These are phyloP conservation scores for Beta lomatogona DNA, from an alignment of 179 eudicot species.

Conservation along the genomic window DNA sequence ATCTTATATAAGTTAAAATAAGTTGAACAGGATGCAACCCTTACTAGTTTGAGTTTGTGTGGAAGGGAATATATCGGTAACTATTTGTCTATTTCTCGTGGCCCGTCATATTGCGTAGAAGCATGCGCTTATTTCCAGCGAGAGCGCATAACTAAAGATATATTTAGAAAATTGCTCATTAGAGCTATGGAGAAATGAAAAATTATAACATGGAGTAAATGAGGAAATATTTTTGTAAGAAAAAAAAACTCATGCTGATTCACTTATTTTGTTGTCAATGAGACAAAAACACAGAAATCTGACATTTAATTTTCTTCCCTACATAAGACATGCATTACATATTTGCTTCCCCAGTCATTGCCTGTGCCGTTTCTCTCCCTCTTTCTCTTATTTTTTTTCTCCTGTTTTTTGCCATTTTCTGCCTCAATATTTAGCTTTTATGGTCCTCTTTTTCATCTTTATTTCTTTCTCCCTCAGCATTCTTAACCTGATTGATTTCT, in stretches of 20 bases:
- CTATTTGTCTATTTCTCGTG: no score
- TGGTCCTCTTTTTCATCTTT: not conserved
- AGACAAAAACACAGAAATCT: not conserved
- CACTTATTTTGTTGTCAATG: not conserved
- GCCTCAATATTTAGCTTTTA: not conserved
- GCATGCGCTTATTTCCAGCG: no score
- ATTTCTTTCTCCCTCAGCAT: no score
- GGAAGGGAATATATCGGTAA: no score
- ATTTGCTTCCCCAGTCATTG: constrained; percentile 29
- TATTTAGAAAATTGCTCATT: no score
- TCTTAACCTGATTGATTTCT: constrained; percentile 14
- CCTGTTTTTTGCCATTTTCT: not conserved
- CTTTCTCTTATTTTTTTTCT: not conserved
- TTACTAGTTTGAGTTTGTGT: no score
- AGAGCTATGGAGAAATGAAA: no score
- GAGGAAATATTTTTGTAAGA: not conserved
- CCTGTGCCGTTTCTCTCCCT: constrained; percentile 9
- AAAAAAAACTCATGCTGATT: not conserved
- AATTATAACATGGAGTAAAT: no score
- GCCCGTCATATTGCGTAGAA: no score
- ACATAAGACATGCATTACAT: constrained; percentile 20
- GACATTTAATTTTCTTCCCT: not conserved
- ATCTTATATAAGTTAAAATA: no score
- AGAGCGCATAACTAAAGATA: no score
- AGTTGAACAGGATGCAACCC: no score